These are phyloP conservation scores for Mortierella sp. DNA, from an alignment of 371 early-diverging fungal genomes.

Conservation along the genomic window DNA sequence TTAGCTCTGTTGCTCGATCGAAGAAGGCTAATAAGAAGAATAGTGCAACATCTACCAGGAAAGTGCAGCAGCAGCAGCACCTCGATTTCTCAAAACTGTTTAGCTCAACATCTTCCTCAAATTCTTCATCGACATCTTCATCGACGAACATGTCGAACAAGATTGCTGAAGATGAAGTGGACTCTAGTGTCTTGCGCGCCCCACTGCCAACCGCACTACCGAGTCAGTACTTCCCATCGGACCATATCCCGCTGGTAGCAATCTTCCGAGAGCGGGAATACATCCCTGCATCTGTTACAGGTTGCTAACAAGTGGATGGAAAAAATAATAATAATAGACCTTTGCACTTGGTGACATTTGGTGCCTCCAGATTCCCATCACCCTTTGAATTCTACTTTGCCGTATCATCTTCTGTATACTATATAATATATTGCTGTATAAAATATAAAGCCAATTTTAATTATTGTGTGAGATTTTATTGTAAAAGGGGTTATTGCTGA, in stretches of 20 bases:
- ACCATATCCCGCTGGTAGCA: slow-evolving; percentile 51
- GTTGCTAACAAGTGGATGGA: not conserved
- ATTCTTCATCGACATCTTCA: not conserved
- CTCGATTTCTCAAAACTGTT: slow-evolving; percentile 42
- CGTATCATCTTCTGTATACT: not conserved
- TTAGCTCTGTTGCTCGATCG: not conserved
- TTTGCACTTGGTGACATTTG: not conserved
- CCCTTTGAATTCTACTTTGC: not conserved
- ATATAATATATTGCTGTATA: not conserved
- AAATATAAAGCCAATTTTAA: no score
- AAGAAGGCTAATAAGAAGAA: slow-evolving; percentile 4
- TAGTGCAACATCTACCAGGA: not conserved
- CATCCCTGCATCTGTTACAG: not conserved
- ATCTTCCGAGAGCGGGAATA: slow-evolving; percentile 51
- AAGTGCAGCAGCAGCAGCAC: not conserved
- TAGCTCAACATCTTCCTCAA: not conserved
- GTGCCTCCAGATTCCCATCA: not conserved
- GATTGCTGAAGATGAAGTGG: not conserved
- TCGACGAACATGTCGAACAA: not conserved
- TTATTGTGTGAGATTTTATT: no score
- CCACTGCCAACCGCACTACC: slow-evolving; percentile 43
- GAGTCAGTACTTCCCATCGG: slow-evolving; percentile 50
- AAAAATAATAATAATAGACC: not conserved
- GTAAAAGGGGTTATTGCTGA: no score
- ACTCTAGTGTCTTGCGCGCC: slow-evolving; percentile 4